These are phyloP conservation scores for Talaromyces sp. DNA, from an alignment of 2,329 filamentous ascomycete species.

Conservation along the genomic window DNA sequence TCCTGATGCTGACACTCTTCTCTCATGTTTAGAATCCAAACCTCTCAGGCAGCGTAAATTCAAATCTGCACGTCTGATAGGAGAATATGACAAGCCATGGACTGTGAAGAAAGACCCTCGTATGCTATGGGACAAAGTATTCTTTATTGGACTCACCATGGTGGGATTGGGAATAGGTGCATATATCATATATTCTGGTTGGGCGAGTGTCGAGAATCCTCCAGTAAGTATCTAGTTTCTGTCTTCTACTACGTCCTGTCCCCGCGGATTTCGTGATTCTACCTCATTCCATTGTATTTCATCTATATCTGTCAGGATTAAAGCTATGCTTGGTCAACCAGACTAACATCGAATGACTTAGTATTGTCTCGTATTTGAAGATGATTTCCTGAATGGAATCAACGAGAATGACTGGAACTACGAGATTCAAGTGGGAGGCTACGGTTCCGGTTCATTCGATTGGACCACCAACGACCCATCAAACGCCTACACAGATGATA, in stretches of 20 bases:
- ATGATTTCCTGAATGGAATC: slow-evolving; percentile 15
- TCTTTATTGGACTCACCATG: slow-evolving; percentile 16
- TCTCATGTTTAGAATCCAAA: slow-evolving; percentile 8
- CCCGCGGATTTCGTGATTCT: background rate
- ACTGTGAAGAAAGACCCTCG: slow-evolving; percentile 16
- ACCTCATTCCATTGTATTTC: background rate
- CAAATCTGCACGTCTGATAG: slow-evolving; percentile 15
- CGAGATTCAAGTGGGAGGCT: slow-evolving; percentile 14
- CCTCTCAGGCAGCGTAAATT: slow-evolving; percentile 18
- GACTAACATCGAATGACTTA: background rate
- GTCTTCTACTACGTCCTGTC: background rate
- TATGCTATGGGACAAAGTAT: slow-evolving; percentile 18
- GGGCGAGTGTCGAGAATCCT: slow-evolving; percentile 16
- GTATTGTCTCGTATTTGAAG: slow-evolving; percentile 18
- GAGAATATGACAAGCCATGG: slow-evolving; percentile 17
- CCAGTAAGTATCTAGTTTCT: background rate
- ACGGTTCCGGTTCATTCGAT: slow-evolving; percentile 16
- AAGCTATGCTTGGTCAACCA: background rate
- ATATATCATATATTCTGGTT: slow-evolving; percentile 15
- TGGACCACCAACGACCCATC: slow-evolving; percentile 16
- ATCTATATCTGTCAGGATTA: background rate
- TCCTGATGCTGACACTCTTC: background rate
- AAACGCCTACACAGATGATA: slow-evolving; percentile 14
- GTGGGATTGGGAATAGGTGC: slow-evolving; percentile 14
- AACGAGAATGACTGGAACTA: slow-evolving; percentile 17